Evolutionary conservation across 805 yeast genomes (phyloP).

Genomic region (Candida anglica): DNA sequence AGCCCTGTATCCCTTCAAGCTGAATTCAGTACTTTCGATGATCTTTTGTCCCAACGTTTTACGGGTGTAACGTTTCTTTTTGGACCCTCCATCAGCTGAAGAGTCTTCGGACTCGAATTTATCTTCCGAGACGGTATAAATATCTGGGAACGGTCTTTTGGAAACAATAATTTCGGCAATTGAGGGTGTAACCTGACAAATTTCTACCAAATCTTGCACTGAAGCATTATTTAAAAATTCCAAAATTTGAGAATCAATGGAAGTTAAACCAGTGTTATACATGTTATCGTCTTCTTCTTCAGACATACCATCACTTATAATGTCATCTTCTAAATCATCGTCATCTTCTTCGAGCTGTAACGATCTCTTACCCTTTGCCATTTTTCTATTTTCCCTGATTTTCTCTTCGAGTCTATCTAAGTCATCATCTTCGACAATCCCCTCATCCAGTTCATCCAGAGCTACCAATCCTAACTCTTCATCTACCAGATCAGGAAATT

Average conservation of each 20-base stretch:
- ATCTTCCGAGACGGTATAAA: conserved; percentile 56
- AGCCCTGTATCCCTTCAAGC: conserved; percentile 86
- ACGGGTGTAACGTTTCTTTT: conserved; percentile 29
- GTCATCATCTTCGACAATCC: conserved; percentile 25
- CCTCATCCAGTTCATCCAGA: conserved; percentile 9
- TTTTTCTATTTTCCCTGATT: conserved; percentile 29
- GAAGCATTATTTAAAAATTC: conserved; percentile 78
- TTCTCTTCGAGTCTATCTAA: conserved; percentile 37
- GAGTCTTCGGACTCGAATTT: conserved; percentile 37
- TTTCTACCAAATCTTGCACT: conserved; percentile 71
- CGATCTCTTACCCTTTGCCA: conserved; percentile 10
- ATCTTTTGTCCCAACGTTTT: conserved; percentile 67
- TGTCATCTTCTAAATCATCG: conserved; percentile 42
- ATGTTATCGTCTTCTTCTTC: conserved; percentile 38
- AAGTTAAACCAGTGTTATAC: conserved; percentile 33
- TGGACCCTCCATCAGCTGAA: conserved; percentile 22
- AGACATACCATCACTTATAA: conserved; percentile 46
- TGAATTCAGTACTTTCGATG: conserved; percentile 63
- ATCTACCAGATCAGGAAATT: conserved; percentile 6
- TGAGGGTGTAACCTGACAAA: conserved; percentile 64
- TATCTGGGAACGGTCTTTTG: conserved; percentile 63
- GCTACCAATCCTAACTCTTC: conserved; percentile 7
- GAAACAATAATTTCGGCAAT: conserved; percentile 62
- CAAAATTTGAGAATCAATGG: conserved; percentile 63
- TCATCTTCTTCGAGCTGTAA: conserved; percentile 47